Base-by-base conservation (phyloP, 139 green algal genomes). In the Chlamydomonas asymmetrica region DNA sequence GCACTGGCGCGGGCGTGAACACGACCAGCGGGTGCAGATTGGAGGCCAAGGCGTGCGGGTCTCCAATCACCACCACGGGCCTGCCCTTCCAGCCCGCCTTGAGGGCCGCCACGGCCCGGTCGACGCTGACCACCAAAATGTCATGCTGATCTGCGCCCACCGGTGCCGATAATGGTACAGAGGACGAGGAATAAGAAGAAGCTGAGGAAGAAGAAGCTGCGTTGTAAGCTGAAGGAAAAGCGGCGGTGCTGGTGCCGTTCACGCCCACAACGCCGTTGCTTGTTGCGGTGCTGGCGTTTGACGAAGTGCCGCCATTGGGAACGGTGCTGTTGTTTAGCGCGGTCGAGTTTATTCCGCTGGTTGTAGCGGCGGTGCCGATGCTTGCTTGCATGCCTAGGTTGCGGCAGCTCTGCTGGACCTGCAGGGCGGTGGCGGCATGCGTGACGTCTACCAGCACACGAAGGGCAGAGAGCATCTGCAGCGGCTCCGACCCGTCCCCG, bases 41-140 rank as follows among this genome's bases (percentile, higher is more conserved):
- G 37, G 79, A 60, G 27, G 82, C 80, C 35, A 90, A 31, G 32
- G 52, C 48, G 37, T 87, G 70, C 25, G 71, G 61, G 20, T 73
- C n/a, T 3, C 88, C 88, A 22, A 92, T 75, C 37, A 75, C 86
- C 61, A 92, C 82, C 56, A 93, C 66, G 2, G 88, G 84, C 49
- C 77, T 78, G 3, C 80, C 80, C 37, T 89, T 89, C 88, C 87
- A 92, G 0, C 82, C 87, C 0, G 65, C 56, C 9, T 72, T 66
- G 8, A 91, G n/a, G 0, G 81, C 78, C 27, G 59, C 49, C 6
- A 74, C 69, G 25, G 81, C 69, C 5, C 63, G 61, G 56, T 84
- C 79, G n/a, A 74, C 59, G 23, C 66, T 78, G 8, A 86, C 84
- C 9, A 91, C 73, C 20, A 79, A 74, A 16, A 91, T 69, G 39